phyloP scores from a whole-genome alignment of 2,329 filamentous ascomycete species.

The Fusarium sp. region DNA sequence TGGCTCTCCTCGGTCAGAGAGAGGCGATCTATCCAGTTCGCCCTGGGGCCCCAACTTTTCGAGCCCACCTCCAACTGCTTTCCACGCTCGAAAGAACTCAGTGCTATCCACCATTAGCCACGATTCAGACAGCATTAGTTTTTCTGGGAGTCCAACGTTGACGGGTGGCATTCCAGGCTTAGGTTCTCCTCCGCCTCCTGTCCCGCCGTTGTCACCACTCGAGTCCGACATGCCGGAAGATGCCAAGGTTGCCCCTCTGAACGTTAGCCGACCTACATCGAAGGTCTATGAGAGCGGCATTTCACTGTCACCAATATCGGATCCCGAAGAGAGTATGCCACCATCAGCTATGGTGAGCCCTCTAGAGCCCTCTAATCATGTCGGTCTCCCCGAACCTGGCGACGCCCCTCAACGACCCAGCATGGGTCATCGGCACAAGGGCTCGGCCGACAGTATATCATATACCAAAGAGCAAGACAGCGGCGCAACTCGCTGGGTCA shows the following conservation, averaged over 20 bases:
- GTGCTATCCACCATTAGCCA: conserved; percentile 60
- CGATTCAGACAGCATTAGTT: conserved; percentile 59
- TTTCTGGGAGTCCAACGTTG: conserved; percentile 62
- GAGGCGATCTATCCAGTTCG: conserved; percentile 59
- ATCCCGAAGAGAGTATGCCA: conserved; percentile 28
- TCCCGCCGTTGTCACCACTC: conserved; percentile 27
- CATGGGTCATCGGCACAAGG: conserved; percentile 61
- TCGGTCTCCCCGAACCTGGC: conserved; percentile 19
- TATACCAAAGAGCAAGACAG: conserved; percentile 73
- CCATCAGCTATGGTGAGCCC: conserved; percentile 34
- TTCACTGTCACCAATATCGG: conserved; percentile 38
- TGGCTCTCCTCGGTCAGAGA: conserved; percentile 61
- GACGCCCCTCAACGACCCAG: conserved; percentile 22
- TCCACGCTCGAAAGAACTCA: conserved; percentile 61
- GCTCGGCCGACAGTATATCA: conserved; percentile 75
- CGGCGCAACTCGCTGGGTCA: conserved; percentile 72
- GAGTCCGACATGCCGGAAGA: conserved; percentile 22
- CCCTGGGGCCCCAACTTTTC: conserved; percentile 48
- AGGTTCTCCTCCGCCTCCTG: conserved; percentile 39
- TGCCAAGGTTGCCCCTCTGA: conserved; percentile 16
- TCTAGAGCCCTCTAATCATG: conserved; percentile 29
- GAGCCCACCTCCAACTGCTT: conserved; percentile 38
- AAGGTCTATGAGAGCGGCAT: conserved; percentile 22
- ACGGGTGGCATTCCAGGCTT: conserved; percentile 53
- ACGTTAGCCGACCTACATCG: conserved; percentile 14